phyloP scores from a whole-genome alignment of 106 monocot genomes.

The Dactylorhiza incarnata region DNA sequence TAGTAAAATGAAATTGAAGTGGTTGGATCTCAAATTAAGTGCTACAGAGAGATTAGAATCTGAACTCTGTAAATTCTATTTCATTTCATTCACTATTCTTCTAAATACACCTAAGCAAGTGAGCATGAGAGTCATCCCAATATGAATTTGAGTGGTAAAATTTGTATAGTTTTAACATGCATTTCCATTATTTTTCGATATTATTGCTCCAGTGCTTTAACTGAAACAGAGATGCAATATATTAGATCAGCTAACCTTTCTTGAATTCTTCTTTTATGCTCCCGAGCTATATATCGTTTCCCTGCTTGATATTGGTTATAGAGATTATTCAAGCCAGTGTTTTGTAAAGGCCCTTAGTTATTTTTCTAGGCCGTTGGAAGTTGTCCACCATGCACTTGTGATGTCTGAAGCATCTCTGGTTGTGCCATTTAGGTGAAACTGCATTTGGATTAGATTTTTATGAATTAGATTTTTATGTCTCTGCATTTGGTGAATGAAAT shows the following conservation, averaged over 20 bases:
- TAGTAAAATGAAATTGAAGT: neutral
- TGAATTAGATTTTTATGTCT: no score
- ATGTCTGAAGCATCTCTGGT: no score
- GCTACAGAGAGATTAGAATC: neutral
- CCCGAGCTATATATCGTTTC: no score
- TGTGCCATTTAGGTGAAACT: no score
- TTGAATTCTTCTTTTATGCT: neutral
- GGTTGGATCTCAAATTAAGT: constrained; percentile 1
- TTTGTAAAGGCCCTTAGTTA: no score
- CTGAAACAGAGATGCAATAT: neutral
- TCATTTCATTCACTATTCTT: neutral
- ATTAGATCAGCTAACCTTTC: neutral
- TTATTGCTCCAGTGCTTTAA: neutral
- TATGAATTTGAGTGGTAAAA: neutral
- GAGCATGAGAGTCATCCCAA: neutral
- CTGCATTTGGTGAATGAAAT: no score
- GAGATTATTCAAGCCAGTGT: no score
- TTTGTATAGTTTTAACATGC: neutral
- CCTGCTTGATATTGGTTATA: neutral
- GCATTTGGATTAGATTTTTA: no score
- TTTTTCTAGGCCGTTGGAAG: no score
- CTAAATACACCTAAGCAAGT: neutral
- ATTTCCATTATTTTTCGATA: neutral
- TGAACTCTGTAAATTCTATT: neutral
- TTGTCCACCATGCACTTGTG: no score